Evolutionary conservation across 2,329 filamentous ascomycete species (phyloP), one percentile per base, ranked within the genome.

Genomic region (Ophiobolus disseminans): DNA sequence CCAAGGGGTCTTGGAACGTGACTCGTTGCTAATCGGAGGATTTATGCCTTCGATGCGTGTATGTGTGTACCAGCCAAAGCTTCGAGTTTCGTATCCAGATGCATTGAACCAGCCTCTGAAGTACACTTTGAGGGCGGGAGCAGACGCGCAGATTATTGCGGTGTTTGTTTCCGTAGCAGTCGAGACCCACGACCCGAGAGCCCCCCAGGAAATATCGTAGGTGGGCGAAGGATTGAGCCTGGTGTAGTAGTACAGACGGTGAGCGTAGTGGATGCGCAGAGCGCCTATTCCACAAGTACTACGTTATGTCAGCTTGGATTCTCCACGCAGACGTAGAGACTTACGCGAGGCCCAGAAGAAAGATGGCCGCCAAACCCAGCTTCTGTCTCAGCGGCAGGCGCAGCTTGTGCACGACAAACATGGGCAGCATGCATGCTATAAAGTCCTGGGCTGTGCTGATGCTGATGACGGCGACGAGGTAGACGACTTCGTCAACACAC

Each of bases 391-490:
- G 20, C n/a, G 55, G 56, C 8, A 59, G 41, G 8, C 50, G 48
- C 11, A 59, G 31, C 20, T 59, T 57, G 36, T 22, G 37, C 10
- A 61, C 42, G 3, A 59, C 39, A 32, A 53, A 42, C 35, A 53
- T 48, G n/a, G 56, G 58, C 9, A 59, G 22, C 21, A 53, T 40
- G 25, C 57, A 60, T 14, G 46, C 55, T 14, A 60, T 34, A 26
- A 54, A 49, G 23, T 60, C 55, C 40, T 58, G 55, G 3, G 40
- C 23, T 2, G 53, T 50, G 37, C 52, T 57, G 34, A 58, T 47
- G 5, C 31, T 46, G 32, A 53, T 52, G 4, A 50, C 44, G 36
- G 45, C 40, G 20, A 57, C 30, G 6, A 60, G 39, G 21, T 47
- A 46, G 10, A 23, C 19, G 19, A 48, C 28, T 40, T 60, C 57